Conservation (phyloP, 1,284 basidiomycete species). For the Melampsora americana region DNA sequence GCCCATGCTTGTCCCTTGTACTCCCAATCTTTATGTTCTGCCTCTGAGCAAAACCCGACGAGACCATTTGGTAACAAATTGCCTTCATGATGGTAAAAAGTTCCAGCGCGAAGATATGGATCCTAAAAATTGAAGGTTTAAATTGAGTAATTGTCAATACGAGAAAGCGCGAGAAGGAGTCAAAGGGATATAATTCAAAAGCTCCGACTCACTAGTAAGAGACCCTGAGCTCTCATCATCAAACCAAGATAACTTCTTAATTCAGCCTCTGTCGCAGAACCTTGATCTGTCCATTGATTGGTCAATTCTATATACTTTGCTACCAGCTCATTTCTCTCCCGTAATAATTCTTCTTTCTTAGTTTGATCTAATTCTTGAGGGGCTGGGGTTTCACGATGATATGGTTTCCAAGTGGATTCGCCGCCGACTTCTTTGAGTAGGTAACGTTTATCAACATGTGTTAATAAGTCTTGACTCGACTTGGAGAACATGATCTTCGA, state of each 20-base stretch:
- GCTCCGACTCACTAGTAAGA: background rate
- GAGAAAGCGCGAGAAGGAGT: too few relatives aligned
- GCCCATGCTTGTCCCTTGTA: background rate
- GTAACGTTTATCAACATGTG: background rate
- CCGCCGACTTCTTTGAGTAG: background rate
- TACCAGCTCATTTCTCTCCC: conserved; percentile 48
- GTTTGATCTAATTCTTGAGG: background rate
- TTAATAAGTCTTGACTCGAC: conserved; percentile 47
- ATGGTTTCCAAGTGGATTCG: background rate
- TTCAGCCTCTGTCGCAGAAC: background rate
- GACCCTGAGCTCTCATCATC: conserved; percentile 5
- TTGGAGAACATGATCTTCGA: conserved; percentile 44
- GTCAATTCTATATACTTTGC: background rate
- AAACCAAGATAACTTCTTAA: background rate
- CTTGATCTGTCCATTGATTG: background rate
- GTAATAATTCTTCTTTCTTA: conserved; percentile 46
- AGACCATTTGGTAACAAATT: background rate
- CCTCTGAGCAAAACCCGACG: background rate
- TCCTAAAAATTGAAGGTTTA: background rate
- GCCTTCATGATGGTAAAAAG: background rate
- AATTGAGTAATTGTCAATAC: too few relatives aligned
- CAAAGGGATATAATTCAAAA: too few relatives aligned
- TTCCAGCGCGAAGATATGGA: background rate
- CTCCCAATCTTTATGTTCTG: background rate
- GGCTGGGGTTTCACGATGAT: background rate